A percentile compares a stretch with the other conserved stretches of the same genome.
Conservation (phyloP, 129 eudicot genomes). For the Cynara cardunculus region DNA sequence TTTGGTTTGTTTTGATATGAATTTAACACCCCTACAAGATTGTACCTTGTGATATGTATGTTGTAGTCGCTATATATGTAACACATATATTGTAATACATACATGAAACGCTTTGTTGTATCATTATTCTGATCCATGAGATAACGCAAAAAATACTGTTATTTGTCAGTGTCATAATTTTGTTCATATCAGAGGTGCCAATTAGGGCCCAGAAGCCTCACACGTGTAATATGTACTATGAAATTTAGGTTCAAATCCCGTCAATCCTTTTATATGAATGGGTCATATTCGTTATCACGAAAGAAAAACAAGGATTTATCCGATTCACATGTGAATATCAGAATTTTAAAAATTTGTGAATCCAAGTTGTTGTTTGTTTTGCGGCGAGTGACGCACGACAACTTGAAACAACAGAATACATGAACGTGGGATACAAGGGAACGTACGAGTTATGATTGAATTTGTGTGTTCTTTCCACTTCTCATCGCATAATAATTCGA, state of each 20-base stretch:
- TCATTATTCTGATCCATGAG: no score
- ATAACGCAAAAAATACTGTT: not conserved
- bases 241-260: no score
- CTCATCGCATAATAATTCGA: not conserved
- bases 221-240: no score
- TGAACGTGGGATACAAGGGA: constrained; percentile 3
- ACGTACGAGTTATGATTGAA: not conserved
- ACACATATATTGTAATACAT: not conserved
- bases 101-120: not conserved
- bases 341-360: not conserved
- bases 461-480: constrained; percentile 5
- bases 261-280: not conserved
- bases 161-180: not conserved
- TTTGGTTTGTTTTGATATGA: no score
- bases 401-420: not conserved
- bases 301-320: not conserved
- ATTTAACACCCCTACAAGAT: no score
- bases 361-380: constrained; percentile 10
- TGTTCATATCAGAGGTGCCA: not conserved
- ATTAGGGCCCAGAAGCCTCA: no score
- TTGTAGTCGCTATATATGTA: no score
- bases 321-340: not conserved
- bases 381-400: not conserved
- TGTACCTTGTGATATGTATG: no score
- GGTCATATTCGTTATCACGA: not conserved